phyloP scores from a whole-genome alignment of 2,329 filamentous ascomycete genomes.

The Apiospora kogelbergensis region DNA sequence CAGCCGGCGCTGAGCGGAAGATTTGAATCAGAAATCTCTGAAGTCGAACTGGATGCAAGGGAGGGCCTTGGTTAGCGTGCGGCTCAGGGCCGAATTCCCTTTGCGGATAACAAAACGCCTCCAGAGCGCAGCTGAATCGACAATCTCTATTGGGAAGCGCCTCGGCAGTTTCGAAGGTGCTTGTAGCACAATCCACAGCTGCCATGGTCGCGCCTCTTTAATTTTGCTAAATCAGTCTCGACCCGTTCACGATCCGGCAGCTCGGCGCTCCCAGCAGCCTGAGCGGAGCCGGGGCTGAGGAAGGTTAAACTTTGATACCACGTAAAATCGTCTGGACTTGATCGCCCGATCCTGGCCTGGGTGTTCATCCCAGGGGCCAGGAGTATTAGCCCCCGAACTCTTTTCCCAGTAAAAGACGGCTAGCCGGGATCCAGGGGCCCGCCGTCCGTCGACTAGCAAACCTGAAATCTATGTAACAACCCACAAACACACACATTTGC shows the following conservation, averaged over 20 bases:
- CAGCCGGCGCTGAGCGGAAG: not conserved
- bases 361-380: not conserved
- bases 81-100: not conserved
- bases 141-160: not conserved
- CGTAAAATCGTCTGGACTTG: not conserved
- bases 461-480: not conserved
- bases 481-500: not conserved
- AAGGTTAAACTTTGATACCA: not conserved
- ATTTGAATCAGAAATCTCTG: not conserved
- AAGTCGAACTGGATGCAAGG: not conserved
- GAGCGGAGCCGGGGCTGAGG: not conserved
- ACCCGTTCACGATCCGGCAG: not conserved
- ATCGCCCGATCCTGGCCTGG: not conserved
- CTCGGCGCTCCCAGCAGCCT: not conserved
- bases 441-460: not conserved
- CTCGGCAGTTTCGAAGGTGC: not conserved
- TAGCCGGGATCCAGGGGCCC: constrained; percentile 4
- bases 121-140: not conserved
- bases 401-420: not conserved
- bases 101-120: not conserved
- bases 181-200: not conserved
- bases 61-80: not conserved
- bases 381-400: not conserved
- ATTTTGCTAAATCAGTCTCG: not conserved
- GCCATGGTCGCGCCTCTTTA: constrained; percentile 1